phyloP scores from a whole-genome alignment of 73 alveolate genomes.

The Durusdinium trenchii region DNA sequence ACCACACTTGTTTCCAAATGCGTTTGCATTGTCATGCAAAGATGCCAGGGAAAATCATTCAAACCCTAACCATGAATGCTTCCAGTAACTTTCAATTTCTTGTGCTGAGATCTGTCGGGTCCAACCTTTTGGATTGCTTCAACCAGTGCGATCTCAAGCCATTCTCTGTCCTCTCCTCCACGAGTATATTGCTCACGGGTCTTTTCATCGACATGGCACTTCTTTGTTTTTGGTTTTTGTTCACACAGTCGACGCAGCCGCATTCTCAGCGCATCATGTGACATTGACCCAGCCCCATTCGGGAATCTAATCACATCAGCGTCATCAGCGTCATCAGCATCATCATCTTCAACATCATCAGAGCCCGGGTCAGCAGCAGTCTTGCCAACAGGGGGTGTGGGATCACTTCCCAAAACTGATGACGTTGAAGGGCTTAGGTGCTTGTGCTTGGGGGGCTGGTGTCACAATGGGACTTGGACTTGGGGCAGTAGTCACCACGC shows the following conservation, averaged over 20 bases:
- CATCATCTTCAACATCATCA: background rate
- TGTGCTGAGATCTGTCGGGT: background rate
- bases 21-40: too few relatives aligned
- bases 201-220: slow-evolving; percentile 11
- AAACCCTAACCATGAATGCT: background rate
- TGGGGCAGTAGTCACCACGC: background rate
- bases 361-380: background rate
- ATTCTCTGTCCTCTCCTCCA: slow-evolving; percentile 10
- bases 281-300: background rate
- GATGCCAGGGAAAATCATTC: background rate
- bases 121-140: slow-evolving; percentile 28
- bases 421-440: background rate
- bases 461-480: background rate
- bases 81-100: background rate
- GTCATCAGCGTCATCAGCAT: background rate
- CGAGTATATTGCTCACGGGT: background rate
- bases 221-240: background rate
- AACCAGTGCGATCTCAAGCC: slow-evolving; percentile 36
- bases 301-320: background rate
- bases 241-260: background rate
- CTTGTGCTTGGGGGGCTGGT: background rate
- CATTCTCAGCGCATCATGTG: slow-evolving; percentile 4
- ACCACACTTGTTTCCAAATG: too few relatives aligned
- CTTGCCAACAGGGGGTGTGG: background rate
- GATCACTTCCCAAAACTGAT: background rate